Base-by-base conservation (phyloP, 2,329 filamentous ascomycete species). In the Xylariaceae sp. region DNA sequence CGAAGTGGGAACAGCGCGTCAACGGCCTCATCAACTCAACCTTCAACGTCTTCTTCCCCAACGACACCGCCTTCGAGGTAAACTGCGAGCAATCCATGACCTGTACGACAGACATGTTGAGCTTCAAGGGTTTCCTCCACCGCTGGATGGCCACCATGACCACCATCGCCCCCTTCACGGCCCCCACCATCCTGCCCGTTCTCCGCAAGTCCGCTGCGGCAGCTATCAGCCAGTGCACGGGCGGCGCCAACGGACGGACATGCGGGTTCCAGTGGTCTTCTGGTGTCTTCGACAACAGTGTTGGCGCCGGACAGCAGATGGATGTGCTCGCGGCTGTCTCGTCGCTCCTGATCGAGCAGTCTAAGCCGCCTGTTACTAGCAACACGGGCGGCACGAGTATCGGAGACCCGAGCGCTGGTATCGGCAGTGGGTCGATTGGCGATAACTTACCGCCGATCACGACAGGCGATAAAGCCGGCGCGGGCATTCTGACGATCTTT, bases 301-400 rank as follows among this genome's bases (percentile, higher is more conserved):
- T 74, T 3, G 82, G 83, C 37, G 81, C 84, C 55, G 82, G 84
- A 7, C 82, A 87, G 70, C 77, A 83, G 67, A 84, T 87, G 77
- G 80, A 80, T 56, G 83, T 80, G 0, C 72, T 86, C 11, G 79
- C 80, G 30, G 78, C 84, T 2, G 77, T 86, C 15, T 79, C 79
- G 4, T 78, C 78, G 1, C 78, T 81, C 3, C 72, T 86, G 50
- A 75, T 82, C 50, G 69, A 72, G 34, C 64, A 71, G 3, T 73
- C 74, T 1, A 71, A 75, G 18, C 63, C 71, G 1, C 79, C 80
- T 0, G 72, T 78, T 13, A 81, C 80, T 0, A 76, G 76, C 1
- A 62, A 64, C 8, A 77, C 75, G 1, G 84, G 83, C 54, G 84
- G 84, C 56, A 84, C 77, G 1, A 80, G 77, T 50, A 67, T 71